Conservation (phyloP, 176 grass and related monocot genomes). For the Carex scoparia region DNA sequence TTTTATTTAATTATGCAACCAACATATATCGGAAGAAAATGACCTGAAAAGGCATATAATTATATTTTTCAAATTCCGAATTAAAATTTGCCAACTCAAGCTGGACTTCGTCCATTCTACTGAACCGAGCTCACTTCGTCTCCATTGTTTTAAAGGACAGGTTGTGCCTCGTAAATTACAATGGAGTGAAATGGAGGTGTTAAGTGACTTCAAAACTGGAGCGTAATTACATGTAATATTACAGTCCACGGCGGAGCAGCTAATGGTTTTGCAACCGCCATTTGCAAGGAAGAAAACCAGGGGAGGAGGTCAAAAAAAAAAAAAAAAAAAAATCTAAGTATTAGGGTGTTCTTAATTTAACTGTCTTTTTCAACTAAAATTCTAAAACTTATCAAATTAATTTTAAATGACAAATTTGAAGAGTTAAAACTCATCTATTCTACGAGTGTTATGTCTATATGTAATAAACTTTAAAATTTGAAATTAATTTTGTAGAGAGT, state of each 20-base stretch:
- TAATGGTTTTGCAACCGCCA: background rate
- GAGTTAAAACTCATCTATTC: too few relatives aligned
- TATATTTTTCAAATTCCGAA: background rate
- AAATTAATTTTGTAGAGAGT: too few relatives aligned
- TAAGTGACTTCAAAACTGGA: background rate
- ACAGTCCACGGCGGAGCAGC: background rate
- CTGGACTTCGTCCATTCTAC: background rate
- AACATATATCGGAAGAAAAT: background rate
- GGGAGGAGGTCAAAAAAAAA: background rate
- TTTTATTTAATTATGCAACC: background rate
- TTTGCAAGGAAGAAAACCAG: background rate
- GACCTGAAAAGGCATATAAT: background rate
- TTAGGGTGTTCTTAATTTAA: too few relatives aligned
- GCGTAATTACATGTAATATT: background rate
- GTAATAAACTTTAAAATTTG: too few relatives aligned
- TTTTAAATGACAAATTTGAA: too few relatives aligned
- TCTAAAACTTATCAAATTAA: too few relatives aligned
- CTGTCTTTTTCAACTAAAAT: too few relatives aligned
- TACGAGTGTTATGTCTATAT: too few relatives aligned
- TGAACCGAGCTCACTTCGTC: too few relatives aligned
- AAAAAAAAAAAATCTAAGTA: background rate
- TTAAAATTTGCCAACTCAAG: background rate
- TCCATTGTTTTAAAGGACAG: background rate
- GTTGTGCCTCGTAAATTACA: too few relatives aligned
- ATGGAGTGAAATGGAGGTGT: background rate